Evolutionary conservation across 495 filamentous ascomycete species (phyloP).

Genomic region (Cercophora samala): DNA sequence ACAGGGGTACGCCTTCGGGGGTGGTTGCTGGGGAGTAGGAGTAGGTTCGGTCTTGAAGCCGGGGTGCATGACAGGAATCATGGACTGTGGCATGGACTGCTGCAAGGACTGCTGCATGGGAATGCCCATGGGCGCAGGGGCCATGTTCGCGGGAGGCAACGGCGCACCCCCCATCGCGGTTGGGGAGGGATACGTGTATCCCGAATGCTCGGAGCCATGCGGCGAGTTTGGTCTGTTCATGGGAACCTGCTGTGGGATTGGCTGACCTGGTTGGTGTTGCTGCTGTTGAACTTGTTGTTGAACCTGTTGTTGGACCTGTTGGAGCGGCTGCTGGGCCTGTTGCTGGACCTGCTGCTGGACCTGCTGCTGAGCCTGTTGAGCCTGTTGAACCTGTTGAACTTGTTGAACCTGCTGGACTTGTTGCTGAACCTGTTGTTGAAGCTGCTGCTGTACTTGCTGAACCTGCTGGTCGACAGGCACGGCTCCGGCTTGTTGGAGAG

Average conservation of each 20-base stretch:
- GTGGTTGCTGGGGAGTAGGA: conserved; percentile 26
- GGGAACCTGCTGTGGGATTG: conserved; percentile 26
- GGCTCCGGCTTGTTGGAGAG: conserved; percentile 17
- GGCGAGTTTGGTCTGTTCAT: conserved; percentile 68
- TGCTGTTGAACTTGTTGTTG: conserved; percentile 22
- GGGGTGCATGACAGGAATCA: conserved; percentile 35
- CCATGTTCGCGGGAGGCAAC: conserved; percentile 52
- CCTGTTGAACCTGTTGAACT: conserved; percentile 10
- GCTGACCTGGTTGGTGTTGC: conserved; percentile 7
- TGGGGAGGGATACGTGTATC: conserved; percentile 38
- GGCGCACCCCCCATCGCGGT: conserved; percentile 34
- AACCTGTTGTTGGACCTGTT: conserved; percentile 18
- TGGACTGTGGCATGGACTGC: conserved; percentile 42
- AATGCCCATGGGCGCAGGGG: conserved; percentile 45
- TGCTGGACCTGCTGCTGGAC: conserved; percentile 22
- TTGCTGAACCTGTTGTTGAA: conserved; percentile 14
- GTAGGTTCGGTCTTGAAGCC: conserved; percentile 33
- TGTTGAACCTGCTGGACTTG: conserved; percentile 21
- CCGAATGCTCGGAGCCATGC: conserved; percentile 60
- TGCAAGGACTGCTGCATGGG: conserved; percentile 21
- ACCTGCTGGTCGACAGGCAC: conserved; percentile 15
- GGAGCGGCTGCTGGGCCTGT: conserved; percentile 12
- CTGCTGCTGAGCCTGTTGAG: conserved; percentile 16
- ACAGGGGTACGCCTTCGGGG: conserved; percentile 80
- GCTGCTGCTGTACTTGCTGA: conserved; percentile 17